A percentile compares a stretch with the other conserved stretches of the same genome.
Evolutionary conservation across 2,329 filamentous ascomycete genomes (phyloP).

Genomic region (Aureobasidium namibiae): DNA sequence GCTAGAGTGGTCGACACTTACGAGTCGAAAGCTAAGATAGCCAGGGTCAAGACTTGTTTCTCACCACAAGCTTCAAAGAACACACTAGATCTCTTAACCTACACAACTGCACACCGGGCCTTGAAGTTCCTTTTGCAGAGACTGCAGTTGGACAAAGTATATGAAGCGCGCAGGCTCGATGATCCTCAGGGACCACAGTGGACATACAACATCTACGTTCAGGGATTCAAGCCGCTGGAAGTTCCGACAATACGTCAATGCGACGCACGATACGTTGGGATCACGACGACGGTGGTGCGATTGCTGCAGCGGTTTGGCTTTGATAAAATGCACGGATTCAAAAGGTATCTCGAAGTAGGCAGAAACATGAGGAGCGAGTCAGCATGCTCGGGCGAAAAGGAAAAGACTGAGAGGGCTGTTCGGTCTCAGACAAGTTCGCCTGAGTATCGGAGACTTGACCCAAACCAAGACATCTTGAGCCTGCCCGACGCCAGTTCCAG

Average conservation of each 20-base stretch:
- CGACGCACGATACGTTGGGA: background rate
- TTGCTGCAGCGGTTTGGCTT: background rate
- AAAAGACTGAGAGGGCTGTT: background rate
- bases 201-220: background rate
- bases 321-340: background rate
- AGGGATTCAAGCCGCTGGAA: background rate
- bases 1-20: background rate
- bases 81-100: background rate
- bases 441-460: background rate
- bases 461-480: background rate
- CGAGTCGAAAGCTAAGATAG: background rate
- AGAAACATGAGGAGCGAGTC: background rate
- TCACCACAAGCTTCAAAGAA: background rate
- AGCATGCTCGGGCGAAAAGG: background rate
- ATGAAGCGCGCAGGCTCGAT: too few relatives aligned
- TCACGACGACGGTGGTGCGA: background rate
- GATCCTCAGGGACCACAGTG: background rate
- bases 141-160: too few relatives aligned
- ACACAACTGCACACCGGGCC: background rate
- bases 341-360: background rate
- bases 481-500: too few relatives aligned
- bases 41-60: background rate
- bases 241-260: background rate
- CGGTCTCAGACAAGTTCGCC: background rate
- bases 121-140: background rate